Evolutionary conservation across 2,329 filamentous ascomycete genomes (phyloP), one percentile per base, ranked within the genome.

Genomic region (Apiospora phragmitis): DNA sequence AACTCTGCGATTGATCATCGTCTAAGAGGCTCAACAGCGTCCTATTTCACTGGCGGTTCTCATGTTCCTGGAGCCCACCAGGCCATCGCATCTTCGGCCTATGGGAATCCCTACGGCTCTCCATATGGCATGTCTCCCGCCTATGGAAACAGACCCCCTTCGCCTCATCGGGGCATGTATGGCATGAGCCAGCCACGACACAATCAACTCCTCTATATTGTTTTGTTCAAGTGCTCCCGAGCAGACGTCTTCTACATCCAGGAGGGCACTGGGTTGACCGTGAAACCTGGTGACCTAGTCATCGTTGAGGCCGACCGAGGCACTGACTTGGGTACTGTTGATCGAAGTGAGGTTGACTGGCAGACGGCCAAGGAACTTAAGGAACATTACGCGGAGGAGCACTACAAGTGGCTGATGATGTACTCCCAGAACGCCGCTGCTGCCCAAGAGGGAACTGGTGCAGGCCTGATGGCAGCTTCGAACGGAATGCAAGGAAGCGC

Each of bases 351-450:
- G 76, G 91, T 98, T 49, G 93, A 94, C 73, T 94, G 94, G 88
- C 92, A 94, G 74, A 90, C 92, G 68, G 96, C 96, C 11, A 95
- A 96, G 77, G 92, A 96, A 66, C 84, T 94, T 74, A 97, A 98
- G 80, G 94, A 97, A 76, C 92, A 96, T 76, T 97, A 95, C 75
- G 93, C 93, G 2, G 94, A 98, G 79, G 94, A 98, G 79, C 96
- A 99, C 80, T 98, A 97, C 83, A 95, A 94, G 78, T 98, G 95
- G 94, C 87, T 99, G 69, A 97, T 98, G 93, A 96, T 98, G 93
- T 99, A 98, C 81, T 97, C 94, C 1, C 92, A 94, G 80, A 93
- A 90, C 78, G 93, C 89, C 9, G 88, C 88, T 45, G 88, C 86
- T 29, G 87, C 86, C 29, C 86, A 90, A 70, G 90, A 91, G 72